Conservation (phyloP, 768 basidiomycete species). For the Agrocybe praecox region DNA sequence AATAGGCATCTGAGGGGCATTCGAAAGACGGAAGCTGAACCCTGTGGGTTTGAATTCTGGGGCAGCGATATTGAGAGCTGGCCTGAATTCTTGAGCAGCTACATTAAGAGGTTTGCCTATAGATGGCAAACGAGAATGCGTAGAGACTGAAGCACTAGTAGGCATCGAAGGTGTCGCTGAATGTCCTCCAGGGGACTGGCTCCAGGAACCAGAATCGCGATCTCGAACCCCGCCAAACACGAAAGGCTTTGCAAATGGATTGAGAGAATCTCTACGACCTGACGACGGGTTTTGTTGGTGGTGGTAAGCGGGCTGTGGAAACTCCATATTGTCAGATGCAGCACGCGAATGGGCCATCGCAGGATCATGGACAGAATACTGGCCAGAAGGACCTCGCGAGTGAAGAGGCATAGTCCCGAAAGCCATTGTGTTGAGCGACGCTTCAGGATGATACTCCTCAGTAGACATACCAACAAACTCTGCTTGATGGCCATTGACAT, state of each 20-base stretch:
- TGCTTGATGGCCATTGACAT: constrained; percentile 29
- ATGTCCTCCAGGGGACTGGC: constrained; percentile 16
- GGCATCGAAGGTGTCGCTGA: constrained; percentile 31
- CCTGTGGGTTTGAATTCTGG: constrained; percentile 78
- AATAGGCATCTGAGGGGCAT: constrained; percentile 60
- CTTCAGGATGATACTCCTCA: constrained; percentile 46
- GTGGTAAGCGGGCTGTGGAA: constrained; percentile 19
- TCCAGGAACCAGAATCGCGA: constrained; percentile 26
- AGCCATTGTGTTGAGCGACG: constrained; percentile 26
- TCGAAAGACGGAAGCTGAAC: constrained; percentile 81
- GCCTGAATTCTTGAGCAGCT: constrained; percentile 82
- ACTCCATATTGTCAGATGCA: constrained; percentile 36
- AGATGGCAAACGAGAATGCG: constrained; percentile 47
- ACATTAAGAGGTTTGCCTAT: constrained; percentile 76
- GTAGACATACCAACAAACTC: constrained; percentile 48
- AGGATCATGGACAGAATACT: constrained; percentile 63
- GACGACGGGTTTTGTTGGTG: constrained; percentile 24
- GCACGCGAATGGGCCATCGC: constrained; percentile 66
- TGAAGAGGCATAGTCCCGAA: constrained; percentile 53
- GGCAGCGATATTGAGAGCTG: constrained; percentile 77
- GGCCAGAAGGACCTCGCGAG: constrained; percentile 64
- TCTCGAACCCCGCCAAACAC: constrained; percentile 56
- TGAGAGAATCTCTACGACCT: constrained; percentile 49
- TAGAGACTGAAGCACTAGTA: constrained; percentile 32
- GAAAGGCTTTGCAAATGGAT: constrained; percentile 84